phyloP scores from a whole-genome alignment of 495 filamentous ascomycete species.

The Aspergillus cavernicola region DNA sequence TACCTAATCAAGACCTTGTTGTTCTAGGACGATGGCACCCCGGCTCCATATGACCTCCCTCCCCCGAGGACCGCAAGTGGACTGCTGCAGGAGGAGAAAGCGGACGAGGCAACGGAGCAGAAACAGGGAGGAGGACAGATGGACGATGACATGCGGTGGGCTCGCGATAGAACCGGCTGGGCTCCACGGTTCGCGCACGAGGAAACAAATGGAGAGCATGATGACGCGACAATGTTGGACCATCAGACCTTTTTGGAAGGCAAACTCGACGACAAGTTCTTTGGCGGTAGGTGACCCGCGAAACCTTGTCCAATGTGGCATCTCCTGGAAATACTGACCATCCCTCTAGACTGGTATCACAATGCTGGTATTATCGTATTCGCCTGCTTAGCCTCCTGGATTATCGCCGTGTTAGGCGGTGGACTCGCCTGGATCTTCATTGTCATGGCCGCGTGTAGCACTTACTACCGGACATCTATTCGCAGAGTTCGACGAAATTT shows the following conservation, averaged over 20 bases:
- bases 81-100: conserved; percentile 37
- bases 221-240: conserved; percentile 69
- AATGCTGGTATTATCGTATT: conserved; percentile 91
- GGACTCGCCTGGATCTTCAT: conserved; percentile 91
- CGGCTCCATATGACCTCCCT: conserved; percentile 74
- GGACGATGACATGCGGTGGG: conserved; percentile 60
- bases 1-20: neutral
- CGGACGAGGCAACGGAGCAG: conserved; percentile 39
- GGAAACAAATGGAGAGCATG: conserved; percentile 47
- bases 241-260: conserved; percentile 85
- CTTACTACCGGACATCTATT: conserved; percentile 95
- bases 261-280: conserved; percentile 84
- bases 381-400: conserved; percentile 86
- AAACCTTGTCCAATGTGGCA: neutral
- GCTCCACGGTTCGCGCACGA: conserved; percentile 73
- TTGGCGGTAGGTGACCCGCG: conserved; percentile 61
- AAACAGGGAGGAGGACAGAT: conserved; percentile 42
- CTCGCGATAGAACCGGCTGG: conserved; percentile 79
- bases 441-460: conserved; percentile 85
- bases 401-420: conserved; percentile 82
- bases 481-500: conserved; percentile 93
- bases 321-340: no score
- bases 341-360: conserved; percentile 83
- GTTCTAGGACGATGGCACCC: conserved; percentile 59
- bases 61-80: conserved; percentile 67